phyloP scores from a whole-genome alignment of 116 monocot genomes.

The Thalassia testudinum region DNA sequence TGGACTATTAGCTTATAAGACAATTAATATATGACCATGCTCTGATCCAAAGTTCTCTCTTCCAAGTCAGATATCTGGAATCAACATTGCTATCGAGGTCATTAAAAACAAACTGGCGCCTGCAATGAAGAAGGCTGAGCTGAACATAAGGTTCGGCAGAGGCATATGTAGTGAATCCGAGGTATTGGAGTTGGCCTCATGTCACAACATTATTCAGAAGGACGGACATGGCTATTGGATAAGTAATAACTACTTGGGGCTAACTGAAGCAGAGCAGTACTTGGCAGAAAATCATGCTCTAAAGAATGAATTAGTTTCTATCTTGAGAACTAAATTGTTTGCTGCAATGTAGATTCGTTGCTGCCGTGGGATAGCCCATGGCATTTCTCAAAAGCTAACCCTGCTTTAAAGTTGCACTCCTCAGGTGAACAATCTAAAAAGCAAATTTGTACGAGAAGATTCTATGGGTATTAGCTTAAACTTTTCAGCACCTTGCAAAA shows the following conservation, averaged over 20 bases:
- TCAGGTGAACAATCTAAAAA: too few relatives aligned
- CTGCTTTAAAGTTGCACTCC: too few relatives aligned
- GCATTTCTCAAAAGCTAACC: too few relatives aligned
- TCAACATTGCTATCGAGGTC: conserved; percentile 51
- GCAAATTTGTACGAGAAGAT: too few relatives aligned
- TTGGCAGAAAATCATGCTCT: conserved; percentile 25
- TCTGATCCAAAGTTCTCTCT: not conserved
- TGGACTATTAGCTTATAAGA: too few relatives aligned
- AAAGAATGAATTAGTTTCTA: conserved; percentile 24
- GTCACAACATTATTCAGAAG: conserved; percentile 25
- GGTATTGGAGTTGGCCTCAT: conserved; percentile 52
- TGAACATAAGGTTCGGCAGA: conserved; percentile 60
- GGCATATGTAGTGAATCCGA: conserved; percentile 54
- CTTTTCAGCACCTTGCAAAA: too few relatives aligned
- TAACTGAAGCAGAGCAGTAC: conserved; percentile 31
- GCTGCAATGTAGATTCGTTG: too few relatives aligned
- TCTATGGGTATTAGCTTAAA: too few relatives aligned
- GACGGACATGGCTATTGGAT: conserved; percentile 62
- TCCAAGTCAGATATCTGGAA: conserved; percentile 35
- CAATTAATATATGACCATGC: too few relatives aligned
- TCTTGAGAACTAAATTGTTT: conserved; percentile 41
- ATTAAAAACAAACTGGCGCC: conserved; percentile 77
- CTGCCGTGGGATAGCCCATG: too few relatives aligned
- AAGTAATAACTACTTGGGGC: conserved; percentile 25
- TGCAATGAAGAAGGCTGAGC: conserved; percentile 40